These are phyloP conservation scores for Lasiodiplodia gonubiensis DNA, from an alignment of 2,329 filamentous ascomycete genomes.

Conservation along the genomic window DNA sequence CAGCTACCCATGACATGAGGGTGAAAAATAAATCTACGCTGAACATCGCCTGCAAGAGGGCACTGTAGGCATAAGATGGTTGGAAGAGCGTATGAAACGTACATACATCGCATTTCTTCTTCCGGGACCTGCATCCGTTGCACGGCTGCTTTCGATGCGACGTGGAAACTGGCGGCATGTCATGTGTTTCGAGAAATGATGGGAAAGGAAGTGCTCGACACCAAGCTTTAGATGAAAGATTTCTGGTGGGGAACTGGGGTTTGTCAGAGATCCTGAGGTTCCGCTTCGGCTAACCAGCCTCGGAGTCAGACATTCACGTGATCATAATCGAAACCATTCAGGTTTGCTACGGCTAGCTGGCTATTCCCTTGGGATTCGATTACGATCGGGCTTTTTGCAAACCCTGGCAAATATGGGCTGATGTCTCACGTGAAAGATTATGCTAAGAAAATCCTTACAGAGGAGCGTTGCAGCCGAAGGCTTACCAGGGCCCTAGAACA, in stretches of 20 bases:
- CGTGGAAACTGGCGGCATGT: slow-evolving; percentile 34
- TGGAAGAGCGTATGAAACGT: background rate
- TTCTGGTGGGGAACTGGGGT: slow-evolving; percentile 10
- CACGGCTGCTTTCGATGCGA: slow-evolving; percentile 44
- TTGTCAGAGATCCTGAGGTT: slow-evolving; percentile 19
- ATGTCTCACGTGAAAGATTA: background rate
- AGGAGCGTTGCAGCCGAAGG: too few species aligned
- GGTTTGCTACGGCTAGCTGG: background rate
- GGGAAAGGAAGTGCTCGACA: background rate
- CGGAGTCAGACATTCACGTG: background rate
- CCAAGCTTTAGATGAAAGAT: slow-evolving; percentile 9
- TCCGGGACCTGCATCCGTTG: slow-evolving; percentile 41
- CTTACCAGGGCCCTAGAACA: too few species aligned
- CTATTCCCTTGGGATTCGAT: background rate
- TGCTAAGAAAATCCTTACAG: background rate
- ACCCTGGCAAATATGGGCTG: background rate
- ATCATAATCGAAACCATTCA: background rate
- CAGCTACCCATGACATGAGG: too few species aligned
- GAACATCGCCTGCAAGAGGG: too few species aligned
- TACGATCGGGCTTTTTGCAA: background rate
- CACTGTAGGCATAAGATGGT: background rate
- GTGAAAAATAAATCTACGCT: too few species aligned
- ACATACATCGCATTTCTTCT: slow-evolving; percentile 44
- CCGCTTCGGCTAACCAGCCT: slow-evolving; percentile 1
- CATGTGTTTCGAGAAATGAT: slow-evolving; percentile 1